Base-by-base conservation (phyloP, 805 yeast species). In the Candida yuanshanica region DNA sequence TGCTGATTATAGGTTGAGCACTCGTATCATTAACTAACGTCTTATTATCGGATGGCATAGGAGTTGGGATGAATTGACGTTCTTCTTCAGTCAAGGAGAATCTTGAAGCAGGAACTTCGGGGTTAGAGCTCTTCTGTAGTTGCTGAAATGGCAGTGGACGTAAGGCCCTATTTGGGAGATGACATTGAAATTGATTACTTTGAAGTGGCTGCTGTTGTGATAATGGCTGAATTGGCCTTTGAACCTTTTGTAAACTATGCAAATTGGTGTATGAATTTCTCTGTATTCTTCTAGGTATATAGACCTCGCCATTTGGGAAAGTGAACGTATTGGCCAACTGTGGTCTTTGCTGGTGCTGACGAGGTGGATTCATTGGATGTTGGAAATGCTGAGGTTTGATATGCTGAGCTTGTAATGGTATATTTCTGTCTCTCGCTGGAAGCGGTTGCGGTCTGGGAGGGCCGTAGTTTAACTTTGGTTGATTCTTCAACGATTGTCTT, bases 301-400 rank as follows among this genome's bases (percentile, higher is more conserved):
- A 56, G 6, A 55, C 50, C 29, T 56, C 61, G 32, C 61, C 61
- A 31, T 56, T 56, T 17, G 61, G 61, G 42, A 56, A 56, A 2
- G 58, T 54, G 45, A 53, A 56, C 2, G 56, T 13, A 22, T 23
- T 35, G 39, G 22, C n/a, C 39, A 14, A 39, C 43, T 10, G 31
- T 8, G 33, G 43, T 29, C 36, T 37, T 18, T 40, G 46, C 13
- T 44, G 41, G 11, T 18, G 37, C 17, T 44, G 46, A 10, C 36
- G 42, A 16, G 24, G 40, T 8, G 38, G 37, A 33, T 12, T 21
- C 7, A 16, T 7, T 9, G n/a, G 33, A 20, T 25, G 37, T 33
- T 33, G 48, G 12, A 20, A 20, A n/a, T 16, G 29, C 22, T 27
- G 34, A 26, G 35, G 24, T 27, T 44, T 45, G n/a, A 41, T 37